Evolutionary conservation across 2,329 filamentous ascomycete genomes (phyloP), one percentile per base, ranked within the genome.

Genomic region (Trichoderma sp.): DNA sequence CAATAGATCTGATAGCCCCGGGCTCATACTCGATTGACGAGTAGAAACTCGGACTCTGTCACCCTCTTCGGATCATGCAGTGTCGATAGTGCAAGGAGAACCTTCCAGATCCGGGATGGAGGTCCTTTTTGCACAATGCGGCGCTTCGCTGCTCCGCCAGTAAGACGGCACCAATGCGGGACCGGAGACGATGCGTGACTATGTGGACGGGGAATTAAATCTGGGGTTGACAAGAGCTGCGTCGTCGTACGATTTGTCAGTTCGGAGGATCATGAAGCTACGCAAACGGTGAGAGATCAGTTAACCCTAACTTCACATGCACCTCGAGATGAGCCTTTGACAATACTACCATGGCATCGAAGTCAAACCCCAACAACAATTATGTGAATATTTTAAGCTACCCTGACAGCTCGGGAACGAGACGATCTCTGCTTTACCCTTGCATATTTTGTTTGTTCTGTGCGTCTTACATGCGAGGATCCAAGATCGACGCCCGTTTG

Each of bases 21-120:
- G 41, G 41, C 56, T 41, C 59, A 27, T 33, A 29, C 29, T 53
- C 60, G 31, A 73, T 73, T 73, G 71, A 29, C 71, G 60, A 73
- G 60, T 73, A 53, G 16, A 56, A n/a, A 33, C 7, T 21, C 27
- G 1, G 41, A 4, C 12, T 35, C 38, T 18, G 11, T 33, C 65
- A 75, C 59, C 50, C 41, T 65, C 41, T 65, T n/a, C 18, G 6
- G 27, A 16, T 14, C 59, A 45, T 59, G 35, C 45, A 53, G 16
- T 35, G n/a, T 11, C 24, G 11, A 35, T 71, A 60, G 45, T 16
- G 68, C 50, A 75, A 71, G 74, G 60, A 75, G 59, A 66, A 75
- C 45, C 62, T 65, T 63, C 74, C 74, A 72, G 62, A 75, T 71
- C 14, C 4, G 74, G 74, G n/a, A 27, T 75, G 74, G 74, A 27